Base-by-base conservation (phyloP, 1,284 basidiomycete genomes). In the Ustilago tritici region DNA sequence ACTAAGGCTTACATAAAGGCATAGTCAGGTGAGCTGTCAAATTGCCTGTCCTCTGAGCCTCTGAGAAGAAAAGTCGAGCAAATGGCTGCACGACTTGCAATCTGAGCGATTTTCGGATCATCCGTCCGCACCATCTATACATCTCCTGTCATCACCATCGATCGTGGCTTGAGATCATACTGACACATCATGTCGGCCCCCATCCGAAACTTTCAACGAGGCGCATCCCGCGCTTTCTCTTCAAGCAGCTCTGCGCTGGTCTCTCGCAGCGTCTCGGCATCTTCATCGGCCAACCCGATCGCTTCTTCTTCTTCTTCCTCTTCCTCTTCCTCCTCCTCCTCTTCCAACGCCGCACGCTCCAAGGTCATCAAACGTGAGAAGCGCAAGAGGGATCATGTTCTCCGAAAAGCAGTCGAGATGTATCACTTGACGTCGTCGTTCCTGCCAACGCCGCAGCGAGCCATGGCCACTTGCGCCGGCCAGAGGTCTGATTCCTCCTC, bases 401-500 rank as follows among this genome's bases (percentile, higher is more conserved):
- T 85, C 31, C 76, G 84, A 53, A 68, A 71, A 28, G 84, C 84
- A 2, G 77, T 86, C 41, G 70, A 82, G 52, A 76, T 86, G 56
- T 86, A 85, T 65, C 84, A 86, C 59, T 61, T 83, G 36, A 74
- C 82, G 8, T 76, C 79, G 1, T 72, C 70, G 28, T 86, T 85
- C 65, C 79, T 80, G 56, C 84, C 84, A 12, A 69, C 62, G n/a
- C 72, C 76, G 9, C 55, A 62, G 46, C 47, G 50, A 49, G 59
- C 65, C 32, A 15, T 63, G 19, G 28, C 60, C 34, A 57, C 62
- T 28, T 61, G 59, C 5, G 59, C 65, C 40, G 56, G 53, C 61
- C 36, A 28, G 4, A 35, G 19, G 28, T 46, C 73, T 7, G 7
- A 35, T 28, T 36, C 61, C 31, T 54, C 63, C 23, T 53, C 54